These are phyloP conservation scores for Neofusicoccum sp. DNA, from an alignment of 2,329 filamentous ascomycete genomes.

Conservation along the genomic window DNA sequence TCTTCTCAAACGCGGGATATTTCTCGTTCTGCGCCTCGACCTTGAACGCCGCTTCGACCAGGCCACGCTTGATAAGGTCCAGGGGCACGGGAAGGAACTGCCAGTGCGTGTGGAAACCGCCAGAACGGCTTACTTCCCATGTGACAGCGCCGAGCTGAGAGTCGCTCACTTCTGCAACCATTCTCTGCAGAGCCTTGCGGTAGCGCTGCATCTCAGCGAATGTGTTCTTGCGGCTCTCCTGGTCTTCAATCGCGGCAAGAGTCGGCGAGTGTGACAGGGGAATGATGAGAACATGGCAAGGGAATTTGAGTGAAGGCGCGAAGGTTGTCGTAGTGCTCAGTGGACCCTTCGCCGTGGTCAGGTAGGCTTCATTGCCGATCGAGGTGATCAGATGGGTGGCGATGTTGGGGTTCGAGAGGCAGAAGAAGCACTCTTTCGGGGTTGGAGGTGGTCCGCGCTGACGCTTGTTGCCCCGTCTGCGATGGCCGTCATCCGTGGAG, in stretches of 20 bases:
- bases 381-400: conserved; percentile 86
- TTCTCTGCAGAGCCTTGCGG: conserved; percentile 71
- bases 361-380: conserved; percentile 81
- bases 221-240: conserved; percentile 57
- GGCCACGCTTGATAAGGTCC: conserved; percentile 65
- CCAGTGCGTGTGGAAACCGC: conserved; percentile 89
- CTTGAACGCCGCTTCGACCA: conserved; percentile 85
- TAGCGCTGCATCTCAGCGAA: conserved; percentile 82
- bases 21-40: conserved; percentile 77
- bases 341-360: conserved; percentile 90
- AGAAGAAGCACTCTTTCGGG: conserved; percentile 90
- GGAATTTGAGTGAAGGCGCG: conserved; percentile 65
- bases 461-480: conserved; percentile 41
- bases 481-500: conserved; percentile 33
- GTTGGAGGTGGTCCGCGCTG: conserved; percentile 37
- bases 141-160: conserved; percentile 75
- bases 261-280: conserved; percentile 80
- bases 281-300: conserved; percentile 87
- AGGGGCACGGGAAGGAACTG: conserved; percentile 79
- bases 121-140: conserved; percentile 83
- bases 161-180: conserved; percentile 72
- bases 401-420: conserved; percentile 80
- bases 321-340: conserved; percentile 72
- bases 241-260: conserved; percentile 62
- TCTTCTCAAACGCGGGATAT: conserved; percentile 54